Base-by-base conservation (phyloP, 2,329 filamentous ascomycete species). In the Colletotrichum neosansevieriae region DNA sequence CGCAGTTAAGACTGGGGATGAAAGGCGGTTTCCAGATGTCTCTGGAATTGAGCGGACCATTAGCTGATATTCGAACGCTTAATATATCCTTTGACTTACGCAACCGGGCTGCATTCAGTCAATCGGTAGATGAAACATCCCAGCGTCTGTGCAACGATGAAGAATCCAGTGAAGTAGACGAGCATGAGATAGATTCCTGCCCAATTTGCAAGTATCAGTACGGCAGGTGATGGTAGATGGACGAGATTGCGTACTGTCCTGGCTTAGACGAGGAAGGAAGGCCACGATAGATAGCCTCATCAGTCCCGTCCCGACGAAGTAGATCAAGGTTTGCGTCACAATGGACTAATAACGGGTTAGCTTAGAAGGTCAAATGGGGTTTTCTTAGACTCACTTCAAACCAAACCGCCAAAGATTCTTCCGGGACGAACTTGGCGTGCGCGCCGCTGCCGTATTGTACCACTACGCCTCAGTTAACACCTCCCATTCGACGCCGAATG, bases 281-380 rank as follows among this genome's bases (percentile, higher is more conserved):
- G 76, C 75, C 10, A 76, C 73, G 50, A 80, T 76, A 4, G 77
- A 73, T 12, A 79, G 57, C 53, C 77, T 73, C 42, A 79, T 73
- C 5, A 78, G 63, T n/a, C 76, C 76, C 3, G 76, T 72, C 2
- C 66, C 72, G 69, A 75, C 73, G 59, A 80, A 78, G 68, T 76
- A 76, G 34, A 76, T 32, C 13, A 76, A 12, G 7, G 15, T 32
- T 11, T 54, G 32, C n/a, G 50, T 54, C 15, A 54, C 50, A 1
- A 38, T 36, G 6, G 13, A 29, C 50, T 54, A 38, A 38, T 1
- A 38, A 11, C 34, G 34, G 13, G 4, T 9, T 4, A n/a, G 7
- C 24, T 4, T 4, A 5, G 24, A 6, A 29, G 24, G 4, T 29
- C 3, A 29, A 5, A 29, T 54, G 3, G 19, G 6, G n/a, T 7